Base-by-base conservation (phyloP, 2,329 filamentous ascomycete species). In the Macrophomina phaseolina region DNA sequence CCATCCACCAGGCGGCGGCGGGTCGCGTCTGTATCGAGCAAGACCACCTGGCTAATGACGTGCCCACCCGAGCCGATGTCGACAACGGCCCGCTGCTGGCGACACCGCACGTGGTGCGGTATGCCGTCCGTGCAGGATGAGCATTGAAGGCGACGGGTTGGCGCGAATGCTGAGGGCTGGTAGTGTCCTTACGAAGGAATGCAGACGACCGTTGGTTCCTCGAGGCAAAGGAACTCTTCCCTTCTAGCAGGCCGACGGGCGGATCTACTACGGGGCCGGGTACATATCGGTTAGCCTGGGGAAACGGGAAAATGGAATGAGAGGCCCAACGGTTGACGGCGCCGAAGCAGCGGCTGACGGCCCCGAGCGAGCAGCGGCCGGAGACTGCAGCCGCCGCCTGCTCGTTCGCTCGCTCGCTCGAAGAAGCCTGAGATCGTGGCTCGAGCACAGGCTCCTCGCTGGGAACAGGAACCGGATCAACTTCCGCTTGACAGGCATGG, bases 41-140 rank as follows among this genome's bases (percentile, higher is more conserved):
- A 38, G 36, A 38, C 9, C 42, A 46, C n/a, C 5, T 16, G 42
- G 18, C 56, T 40, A 40, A 61, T 61, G 56, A 23, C 56, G 56
- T 61, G 56, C 56, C 56, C 14, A 9, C 12, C 7, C 23, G 40
- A 4, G 40, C 28, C 4, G 16, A 61, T 61, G 56, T 61, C 56
- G 56, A 48, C 56, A 49, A 49, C 48, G 48, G 12, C 18, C 48
- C 48, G 23, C 23, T n/a, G 48, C 12, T 11, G 48, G 9, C 48
- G 48, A 28, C 48, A 51, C 48, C 48, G 23, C 48, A 9, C 4
- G 7, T 40, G 7, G 12, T n/a, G 48, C 48, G 48, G 2, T 30
- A 3, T 23, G 23, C 23, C 23, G 23, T 23, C 23, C 23, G 23
- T 23, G 23, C 23, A 23, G 23, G 48, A 12, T 9, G 23, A 51